Base-by-base conservation (phyloP, 192 early-diverging fungal species). In the Spinellus fusiger region DNA sequence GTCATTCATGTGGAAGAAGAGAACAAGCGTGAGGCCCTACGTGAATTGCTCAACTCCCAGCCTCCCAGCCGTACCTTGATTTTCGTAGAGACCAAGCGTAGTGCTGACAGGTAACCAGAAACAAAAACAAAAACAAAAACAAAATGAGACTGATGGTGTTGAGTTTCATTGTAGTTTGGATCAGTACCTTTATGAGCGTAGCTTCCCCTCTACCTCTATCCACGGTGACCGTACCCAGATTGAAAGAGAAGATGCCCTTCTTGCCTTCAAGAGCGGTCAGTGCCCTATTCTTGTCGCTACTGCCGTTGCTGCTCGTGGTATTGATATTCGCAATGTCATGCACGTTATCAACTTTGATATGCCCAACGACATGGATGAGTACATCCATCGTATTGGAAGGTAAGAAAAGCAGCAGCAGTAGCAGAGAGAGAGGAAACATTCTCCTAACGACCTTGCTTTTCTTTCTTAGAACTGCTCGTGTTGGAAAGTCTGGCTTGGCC, bases 271-370 rank as follows among this genome's bases (percentile, higher is more conserved):
- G 70, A 70, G 66, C 29, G 87, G 84, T 34, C 66, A 66, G 26
- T 81, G 80, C 34, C 70, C 71, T 34, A 73, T 90, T 47, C 63
- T 90, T 26, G 88, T 90, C 31, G 89, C 88, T 20, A 90, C 89
- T 9, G 89, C 85, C 13, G 86, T 90, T 28, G 89, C 89, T 51
- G 83, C 88, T 31, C 79, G 89, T 68, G 89, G 89, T 78, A 68
- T 90, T 34, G 89, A 90, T 73, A 83, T 90, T 52, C 84, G 82
- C 51, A 86, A 87, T 64, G 83, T 90, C 54, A 85, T 76, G 59
- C 86, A 90, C 71, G 89, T 90, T 40, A 80, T 90, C 68, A 90
- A 90, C 76, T 90, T 80, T 61, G 89, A 90, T 66, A 74, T 90
- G 57, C 86, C 87, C 50, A 68, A 70, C 46, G 81, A 87, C 73